Conservation (phyloP, 139 green algal genomes). For the Edaphochlamys debaryana region DNA sequence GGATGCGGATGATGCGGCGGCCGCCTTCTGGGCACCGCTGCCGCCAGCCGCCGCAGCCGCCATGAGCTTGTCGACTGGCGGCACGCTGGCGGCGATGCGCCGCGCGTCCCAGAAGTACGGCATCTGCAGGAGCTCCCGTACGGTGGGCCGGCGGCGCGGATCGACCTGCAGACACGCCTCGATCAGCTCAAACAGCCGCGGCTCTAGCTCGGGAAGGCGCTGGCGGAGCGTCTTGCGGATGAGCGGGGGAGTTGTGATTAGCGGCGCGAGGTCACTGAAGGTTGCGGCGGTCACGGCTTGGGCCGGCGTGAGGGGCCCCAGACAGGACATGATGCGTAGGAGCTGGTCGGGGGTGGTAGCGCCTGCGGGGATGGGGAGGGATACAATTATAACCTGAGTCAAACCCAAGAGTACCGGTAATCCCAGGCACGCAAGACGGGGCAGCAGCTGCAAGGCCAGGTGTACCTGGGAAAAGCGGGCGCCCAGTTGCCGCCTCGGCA, state of each 20-base stretch:
- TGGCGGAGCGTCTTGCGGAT: neutral
- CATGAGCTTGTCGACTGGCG: too few species aligned
- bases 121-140: too few species aligned
- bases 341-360: conserved; percentile 76
- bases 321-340: conserved; percentile 65
- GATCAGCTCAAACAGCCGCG: neutral
- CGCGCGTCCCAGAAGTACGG: too few species aligned
- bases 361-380: neutral
- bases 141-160: too few species aligned
- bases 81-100: too few species aligned
- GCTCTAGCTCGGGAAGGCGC: too few species aligned
- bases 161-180: conserved; percentile 66
- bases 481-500: neutral
- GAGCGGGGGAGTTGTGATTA: neutral
- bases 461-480: neutral
- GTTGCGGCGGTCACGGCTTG: conserved; percentile 43
- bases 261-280: neutral
- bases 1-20: too few species aligned
- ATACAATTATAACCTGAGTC: neutral
- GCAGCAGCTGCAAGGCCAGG: neutral
- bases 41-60: too few species aligned
- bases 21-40: too few species aligned
- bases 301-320: conserved; percentile 52
- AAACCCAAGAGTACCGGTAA: neutral
- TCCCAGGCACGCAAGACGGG: neutral